Evolutionary conservation across 371 early-diverging fungal species (phyloP).

Genomic region (Rhizopus delemar): DNA sequence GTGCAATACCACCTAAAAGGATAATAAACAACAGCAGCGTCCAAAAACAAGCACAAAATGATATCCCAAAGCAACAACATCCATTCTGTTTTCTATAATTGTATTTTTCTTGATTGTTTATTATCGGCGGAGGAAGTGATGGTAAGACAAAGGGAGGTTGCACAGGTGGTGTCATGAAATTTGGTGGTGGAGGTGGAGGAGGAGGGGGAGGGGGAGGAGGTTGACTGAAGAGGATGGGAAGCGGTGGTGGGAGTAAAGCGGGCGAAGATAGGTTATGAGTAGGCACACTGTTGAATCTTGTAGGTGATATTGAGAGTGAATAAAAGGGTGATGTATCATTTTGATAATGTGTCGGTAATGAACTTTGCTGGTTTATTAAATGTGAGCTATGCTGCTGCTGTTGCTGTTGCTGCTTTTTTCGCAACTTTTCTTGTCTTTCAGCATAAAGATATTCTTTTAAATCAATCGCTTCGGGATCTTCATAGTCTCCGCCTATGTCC

Average conservation of each 20-base stretch:
- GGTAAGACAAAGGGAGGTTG: constrained; percentile 4
- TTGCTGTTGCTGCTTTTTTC: constrained; percentile 13
- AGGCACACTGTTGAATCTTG: neutral
- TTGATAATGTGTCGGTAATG: neutral
- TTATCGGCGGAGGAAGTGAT: constrained; percentile 11
- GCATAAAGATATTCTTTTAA: constrained; percentile 25
- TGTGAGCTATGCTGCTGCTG: constrained; percentile 1
- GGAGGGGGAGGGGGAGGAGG: constrained; percentile 4
- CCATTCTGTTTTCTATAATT: neutral
- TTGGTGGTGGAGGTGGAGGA: constrained; percentile 8
- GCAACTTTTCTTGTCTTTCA: constrained; percentile 25
- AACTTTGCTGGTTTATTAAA: constrained; percentile 9
- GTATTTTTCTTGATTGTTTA: constrained; percentile 4
- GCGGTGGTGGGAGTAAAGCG: constrained; percentile 11
- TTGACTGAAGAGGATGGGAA: constrained; percentile 1
- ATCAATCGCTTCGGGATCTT: constrained; percentile 24
- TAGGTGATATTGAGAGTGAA: no score
- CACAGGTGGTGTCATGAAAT: neutral
- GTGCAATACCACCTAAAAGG: constrained; percentile 22
- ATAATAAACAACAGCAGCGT: constrained; percentile 20
- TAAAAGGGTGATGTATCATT: no score
- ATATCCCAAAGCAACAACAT: constrained; percentile 20
- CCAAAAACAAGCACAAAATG: constrained; percentile 26
- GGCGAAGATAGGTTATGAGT: constrained; percentile 11
- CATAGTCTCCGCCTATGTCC: constrained; percentile 9